These are phyloP conservation scores for Neurospora hispaniola DNA, from an alignment of 495 filamentous ascomycete species.

Conservation along the genomic window DNA sequence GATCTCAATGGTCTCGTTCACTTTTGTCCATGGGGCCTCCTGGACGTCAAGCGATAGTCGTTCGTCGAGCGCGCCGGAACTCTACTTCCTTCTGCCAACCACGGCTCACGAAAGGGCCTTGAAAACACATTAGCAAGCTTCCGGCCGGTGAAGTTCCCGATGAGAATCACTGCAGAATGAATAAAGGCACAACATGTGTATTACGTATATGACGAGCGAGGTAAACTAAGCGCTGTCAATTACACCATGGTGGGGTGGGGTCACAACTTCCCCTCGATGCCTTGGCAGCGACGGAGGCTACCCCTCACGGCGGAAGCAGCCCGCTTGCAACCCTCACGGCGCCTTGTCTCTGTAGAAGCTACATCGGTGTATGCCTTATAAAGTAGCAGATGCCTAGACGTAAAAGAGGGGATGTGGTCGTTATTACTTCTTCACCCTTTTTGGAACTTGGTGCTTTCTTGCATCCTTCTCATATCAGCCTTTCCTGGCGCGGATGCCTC, in stretches of 20 bases:
- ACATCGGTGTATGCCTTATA: neutral
- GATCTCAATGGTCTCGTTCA: neutral
- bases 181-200: neutral
- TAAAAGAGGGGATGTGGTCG: neutral
- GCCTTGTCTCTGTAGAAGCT: neutral
- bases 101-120: neutral
- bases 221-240: neutral
- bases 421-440: neutral
- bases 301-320: neutral
- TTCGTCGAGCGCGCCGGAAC: neutral
- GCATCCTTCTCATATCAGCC: slow-evolving; percentile 2
- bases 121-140: neutral
- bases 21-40: neutral
- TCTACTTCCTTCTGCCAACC: neutral
- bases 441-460: neutral
- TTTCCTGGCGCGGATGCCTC: slow-evolving; percentile 1
- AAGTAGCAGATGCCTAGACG: neutral
- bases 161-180: neutral
- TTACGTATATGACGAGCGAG: neutral
- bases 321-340: neutral
- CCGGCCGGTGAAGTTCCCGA: neutral
- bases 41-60: neutral
- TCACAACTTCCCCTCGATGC: neutral
- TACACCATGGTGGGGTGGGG: neutral
- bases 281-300: neutral